Base-by-base conservation (phyloP, 2,329 filamentous ascomycete genomes). In the Neonectria punicea region DNA sequence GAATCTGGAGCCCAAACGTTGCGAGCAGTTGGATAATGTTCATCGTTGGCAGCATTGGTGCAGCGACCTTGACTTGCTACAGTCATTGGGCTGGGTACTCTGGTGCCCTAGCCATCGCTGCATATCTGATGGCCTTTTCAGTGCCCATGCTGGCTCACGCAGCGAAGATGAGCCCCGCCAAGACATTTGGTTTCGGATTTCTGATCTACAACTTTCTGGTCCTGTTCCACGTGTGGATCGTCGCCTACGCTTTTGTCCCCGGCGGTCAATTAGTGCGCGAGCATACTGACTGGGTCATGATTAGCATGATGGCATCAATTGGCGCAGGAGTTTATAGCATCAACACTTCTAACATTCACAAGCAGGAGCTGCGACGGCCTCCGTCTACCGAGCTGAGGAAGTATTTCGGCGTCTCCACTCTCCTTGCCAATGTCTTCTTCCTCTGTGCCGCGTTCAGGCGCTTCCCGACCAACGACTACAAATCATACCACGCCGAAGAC, bases 181-280 rank as follows among this genome's bases (percentile, higher is more conserved):
- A 86, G 28, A 93, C 93, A 0, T 99, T 99, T 76, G 96, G 95
- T 3, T 77, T 97, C 14, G 95, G 92, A 4, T 98, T 97, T 82
- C 81, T 98, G 57, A 79, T 97, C 53, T 99, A 98, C 84, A 97
- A 98, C 80, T 86, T 98, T 74, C 82, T 98, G 82, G 91, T 98
- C 5, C 87, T 99, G n/a, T 97, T 97, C 84, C 95, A 98, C 76
- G 94, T 98, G 60, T 99, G 96, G 96, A 92, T 98, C 39, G 96
- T 99, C 11, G 96, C 96, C 2, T 99, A 99, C 75, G 96, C 96
- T 13, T 99, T 99, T 73, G 96, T 99, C 3, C 96, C 96, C 2
- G 96, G 96, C 56, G 96, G 96, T 2, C 93, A 93, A 3, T 86
- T 97, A 1, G 92, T 99, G 47, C 91, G 96, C 49, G 96, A 99